These are phyloP conservation scores for Aschersonia sp. DNA, from an alignment of 2,329 filamentous ascomycete genomes.

Conservation along the genomic window DNA sequence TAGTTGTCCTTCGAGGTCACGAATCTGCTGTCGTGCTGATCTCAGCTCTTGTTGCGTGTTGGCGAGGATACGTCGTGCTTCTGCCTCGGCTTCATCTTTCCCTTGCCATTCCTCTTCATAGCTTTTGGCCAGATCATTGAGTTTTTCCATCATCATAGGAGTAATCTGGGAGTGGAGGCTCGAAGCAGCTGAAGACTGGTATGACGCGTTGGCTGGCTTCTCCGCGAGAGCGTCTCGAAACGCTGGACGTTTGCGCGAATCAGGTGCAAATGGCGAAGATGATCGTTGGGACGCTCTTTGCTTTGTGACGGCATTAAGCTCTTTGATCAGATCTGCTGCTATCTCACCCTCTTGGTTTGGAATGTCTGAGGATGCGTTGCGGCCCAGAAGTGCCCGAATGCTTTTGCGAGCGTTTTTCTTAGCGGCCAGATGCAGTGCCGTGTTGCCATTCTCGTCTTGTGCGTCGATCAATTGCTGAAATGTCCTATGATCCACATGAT, in stretches of 20 bases:
- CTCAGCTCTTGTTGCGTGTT: conserved; percentile 56
- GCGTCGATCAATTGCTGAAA: conserved; percentile 68
- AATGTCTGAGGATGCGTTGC: conserved; percentile 73
- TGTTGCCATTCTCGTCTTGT: conserved; percentile 79
- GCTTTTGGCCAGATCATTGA: conserved; percentile 51
- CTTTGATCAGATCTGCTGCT: conserved; percentile 70
- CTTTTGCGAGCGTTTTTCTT: conserved; percentile 81
- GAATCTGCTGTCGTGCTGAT: conserved; percentile 41
- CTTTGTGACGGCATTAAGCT: conserved; percentile 54
- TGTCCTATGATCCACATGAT: conserved; percentile 59
- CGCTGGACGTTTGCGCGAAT: conserved; percentile 40
- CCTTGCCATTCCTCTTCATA: conserved; percentile 66
- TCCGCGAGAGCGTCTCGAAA: conserved; percentile 34
- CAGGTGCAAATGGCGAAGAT: conserved; percentile 55
- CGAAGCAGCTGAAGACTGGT: conserved; percentile 51
- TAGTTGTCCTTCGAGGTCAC: conserved; percentile 38
- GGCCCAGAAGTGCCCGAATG: conserved; percentile 61
- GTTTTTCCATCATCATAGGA: conserved; percentile 55
- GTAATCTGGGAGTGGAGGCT: conserved; percentile 56
- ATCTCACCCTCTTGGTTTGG: conserved; percentile 69
- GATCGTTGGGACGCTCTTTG: conserved; percentile 58
- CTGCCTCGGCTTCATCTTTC: conserved; percentile 54
- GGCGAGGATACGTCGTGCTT: conserved; percentile 49
- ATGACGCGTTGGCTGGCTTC: conserved; percentile 26
- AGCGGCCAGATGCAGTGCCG: conserved; percentile 60